Evolutionary conservation across 768 basidiomycete species (phyloP), one percentile per base, ranked within the genome.

Genomic region (Pleurotus tuber-regium): DNA sequence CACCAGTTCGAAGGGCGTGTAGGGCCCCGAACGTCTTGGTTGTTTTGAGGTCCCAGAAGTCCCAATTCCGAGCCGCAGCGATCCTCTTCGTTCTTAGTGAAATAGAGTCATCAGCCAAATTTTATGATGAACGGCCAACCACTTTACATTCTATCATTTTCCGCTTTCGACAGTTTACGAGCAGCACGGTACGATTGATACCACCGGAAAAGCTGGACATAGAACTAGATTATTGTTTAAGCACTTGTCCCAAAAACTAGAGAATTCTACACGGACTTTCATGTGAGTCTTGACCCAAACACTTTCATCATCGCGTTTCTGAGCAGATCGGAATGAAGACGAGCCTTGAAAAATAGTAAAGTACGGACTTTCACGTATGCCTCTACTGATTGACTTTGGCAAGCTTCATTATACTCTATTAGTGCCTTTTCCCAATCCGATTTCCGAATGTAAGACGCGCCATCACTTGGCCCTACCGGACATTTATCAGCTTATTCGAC

Each of bases 61-160:
- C 52, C 71, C 78, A 83, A 4, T 79, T 80, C 54, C 75, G 59
- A 3, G 40, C n/a, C 0, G 39, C 10, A 0, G 78, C 77, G 23
- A 74, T 56, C 0, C 0, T 0, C 42, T 57, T 62, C 16, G 68
- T 69, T 44, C 82, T 83, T n/a, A n/a, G n/a, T n/a, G n/a, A n/a
- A n/a, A 42, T 7, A 54, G 26, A 29, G n/a, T 38, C 12, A 52
- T 18, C 31, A 21, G 26, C 23, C 10, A 23, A 43, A 40, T n/a
- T 11, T 25, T 2, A 35, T 29, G 21, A 33, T 26, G 18, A 14
- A 12, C n/a, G 12, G 19, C 47, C 4, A 23, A 8, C 21, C 9
- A 38, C 7, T 11, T 24, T 6, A 70, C 66, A 55, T 54, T n/a
- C 1, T 14, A 51, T 56, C 54, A 46, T 65, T 63, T 23, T 5